phyloP scores from a whole-genome alignment of 352 stramenopile genomes.

The Globisporangium camurandrum region DNA sequence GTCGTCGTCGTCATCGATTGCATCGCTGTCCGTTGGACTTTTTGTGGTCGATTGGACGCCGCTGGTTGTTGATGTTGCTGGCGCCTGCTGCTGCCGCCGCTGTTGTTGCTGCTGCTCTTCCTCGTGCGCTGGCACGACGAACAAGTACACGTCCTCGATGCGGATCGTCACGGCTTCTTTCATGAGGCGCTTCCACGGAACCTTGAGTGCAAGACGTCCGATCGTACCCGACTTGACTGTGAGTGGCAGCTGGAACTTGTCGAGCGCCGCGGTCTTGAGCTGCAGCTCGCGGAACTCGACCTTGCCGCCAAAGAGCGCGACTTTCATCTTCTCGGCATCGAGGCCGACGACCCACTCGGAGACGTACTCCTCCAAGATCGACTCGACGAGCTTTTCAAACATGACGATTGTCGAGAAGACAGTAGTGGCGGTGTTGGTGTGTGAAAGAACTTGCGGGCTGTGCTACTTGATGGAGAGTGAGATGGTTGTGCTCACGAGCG shows the following conservation, averaged over 20 bases:
- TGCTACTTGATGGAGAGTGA: too few species aligned
- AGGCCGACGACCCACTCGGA: slow-evolving; percentile 81
- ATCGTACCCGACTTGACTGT: slow-evolving; percentile 67
- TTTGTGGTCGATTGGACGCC: not conserved
- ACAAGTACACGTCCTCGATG: slow-evolving; percentile 67
- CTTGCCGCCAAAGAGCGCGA: slow-evolving; percentile 75
- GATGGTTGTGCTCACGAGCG: too few species aligned
- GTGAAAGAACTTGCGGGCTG: too few species aligned
- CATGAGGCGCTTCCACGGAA: slow-evolving; percentile 79
- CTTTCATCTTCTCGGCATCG: slow-evolving; percentile 84
- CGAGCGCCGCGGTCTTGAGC: slow-evolving; percentile 54
- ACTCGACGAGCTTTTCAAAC: slow-evolving; percentile 84
- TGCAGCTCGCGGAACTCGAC: slow-evolving; percentile 76
- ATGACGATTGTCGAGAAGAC: slow-evolving; percentile 30
- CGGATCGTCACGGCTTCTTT: slow-evolving; percentile 71
- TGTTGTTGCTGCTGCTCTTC: slow-evolving; percentile 37
- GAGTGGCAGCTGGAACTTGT: slow-evolving; percentile 76
- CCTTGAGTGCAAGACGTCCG: slow-evolving; percentile 64
- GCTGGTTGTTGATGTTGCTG: not conserved
- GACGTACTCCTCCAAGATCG: slow-evolving; percentile 80
- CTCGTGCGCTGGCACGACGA: slow-evolving; percentile 61
- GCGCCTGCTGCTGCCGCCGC: slow-evolving; percentile 3
- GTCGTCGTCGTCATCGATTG: slow-evolving; percentile 30
- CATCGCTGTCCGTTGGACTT: not conserved
- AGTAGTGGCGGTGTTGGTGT: too few species aligned